These are phyloP conservation scores for Rhodosporidiobolus odoratus DNA, from an alignment of 768 basidiomycete genomes.

Conservation along the genomic window DNA sequence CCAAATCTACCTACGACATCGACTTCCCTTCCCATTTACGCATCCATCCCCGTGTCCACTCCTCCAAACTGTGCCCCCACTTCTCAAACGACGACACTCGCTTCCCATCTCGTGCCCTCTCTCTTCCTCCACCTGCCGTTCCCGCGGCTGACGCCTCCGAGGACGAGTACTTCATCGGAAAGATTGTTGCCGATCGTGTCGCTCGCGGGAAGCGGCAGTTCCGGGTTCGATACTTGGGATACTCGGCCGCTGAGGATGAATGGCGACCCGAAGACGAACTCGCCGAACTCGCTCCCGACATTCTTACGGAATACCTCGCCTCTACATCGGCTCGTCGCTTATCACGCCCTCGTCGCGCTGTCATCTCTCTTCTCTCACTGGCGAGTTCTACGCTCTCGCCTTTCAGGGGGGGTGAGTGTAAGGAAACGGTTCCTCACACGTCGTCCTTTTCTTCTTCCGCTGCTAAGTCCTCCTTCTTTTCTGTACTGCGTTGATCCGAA, in stretches of 20 bases:
- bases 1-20: neutral
- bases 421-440: too few species aligned
- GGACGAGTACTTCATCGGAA: neutral
- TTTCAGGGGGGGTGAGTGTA: too few species aligned
- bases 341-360: too few species aligned
- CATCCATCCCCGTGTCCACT: neutral
- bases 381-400: too few species aligned
- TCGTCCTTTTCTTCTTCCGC: too few species aligned
- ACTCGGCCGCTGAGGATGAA: constrained; percentile 1
- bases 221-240: constrained; percentile 9
- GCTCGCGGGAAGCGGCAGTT: neutral
- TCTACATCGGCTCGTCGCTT: too few species aligned
- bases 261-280: constrained; percentile 1
- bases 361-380: too few species aligned
- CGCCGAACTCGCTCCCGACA: neutral
- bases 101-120: constrained; percentile 5
- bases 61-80: constrained; percentile 9
- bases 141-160: neutral
- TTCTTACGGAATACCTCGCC: neutral
- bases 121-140: neutral
- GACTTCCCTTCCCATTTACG: neutral
- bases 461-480: too few species aligned
- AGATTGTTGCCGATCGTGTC: neutral
- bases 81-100: constrained; percentile 13
- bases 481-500: too few species aligned